phyloP scores from a whole-genome alignment of 345 rosid genomes.

The Chamaenerion angustifolium region DNA sequence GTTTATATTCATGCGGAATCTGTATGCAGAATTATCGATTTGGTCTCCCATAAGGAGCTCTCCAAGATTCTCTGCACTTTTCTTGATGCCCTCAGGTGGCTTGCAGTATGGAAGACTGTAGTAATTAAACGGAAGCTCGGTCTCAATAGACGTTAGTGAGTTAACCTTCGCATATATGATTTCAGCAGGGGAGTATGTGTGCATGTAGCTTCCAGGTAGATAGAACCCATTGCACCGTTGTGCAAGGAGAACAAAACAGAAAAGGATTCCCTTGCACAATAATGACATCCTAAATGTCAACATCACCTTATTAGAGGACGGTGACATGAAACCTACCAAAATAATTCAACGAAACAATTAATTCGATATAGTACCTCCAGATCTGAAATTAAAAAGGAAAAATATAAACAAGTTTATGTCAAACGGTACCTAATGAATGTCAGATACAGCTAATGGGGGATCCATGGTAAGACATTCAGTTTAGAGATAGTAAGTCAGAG shows the following conservation, averaged over 20 bases:
- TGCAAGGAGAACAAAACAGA: slow-evolving; percentile 12
- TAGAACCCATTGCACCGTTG: slow-evolving; percentile 24
- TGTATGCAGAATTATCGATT: slow-evolving; percentile 36
- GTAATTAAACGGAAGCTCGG: slow-evolving; percentile 36
- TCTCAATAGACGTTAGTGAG: slow-evolving; percentile 34
- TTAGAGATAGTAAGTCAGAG: no score
- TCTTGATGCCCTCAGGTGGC: slow-evolving; percentile 19
- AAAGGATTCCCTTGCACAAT: slow-evolving; percentile 1
- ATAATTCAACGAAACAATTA: no score
- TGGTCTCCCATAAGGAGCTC: slow-evolving; percentile 48
- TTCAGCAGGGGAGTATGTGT: slow-evolving; percentile 21
- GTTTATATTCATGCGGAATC: slow-evolving; percentile 25
- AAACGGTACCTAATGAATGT: no score
- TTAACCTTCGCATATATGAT: slow-evolving; percentile 25
- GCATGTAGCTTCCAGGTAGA: slow-evolving; percentile 38
- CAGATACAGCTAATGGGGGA: no score
- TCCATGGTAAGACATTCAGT: no score
- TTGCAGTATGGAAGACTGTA: slow-evolving; percentile 38
- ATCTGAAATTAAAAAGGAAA: no score
- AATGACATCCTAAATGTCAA: no score
- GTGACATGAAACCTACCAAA: no score
- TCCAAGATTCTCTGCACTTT: slow-evolving; percentile 40
- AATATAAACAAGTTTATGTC: no score
- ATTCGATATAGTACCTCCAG: no score
- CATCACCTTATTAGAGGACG: no score